These are phyloP conservation scores for Pleurotus tuoliensis DNA, from an alignment of 768 basidiomycete genomes.

Conservation along the genomic window DNA sequence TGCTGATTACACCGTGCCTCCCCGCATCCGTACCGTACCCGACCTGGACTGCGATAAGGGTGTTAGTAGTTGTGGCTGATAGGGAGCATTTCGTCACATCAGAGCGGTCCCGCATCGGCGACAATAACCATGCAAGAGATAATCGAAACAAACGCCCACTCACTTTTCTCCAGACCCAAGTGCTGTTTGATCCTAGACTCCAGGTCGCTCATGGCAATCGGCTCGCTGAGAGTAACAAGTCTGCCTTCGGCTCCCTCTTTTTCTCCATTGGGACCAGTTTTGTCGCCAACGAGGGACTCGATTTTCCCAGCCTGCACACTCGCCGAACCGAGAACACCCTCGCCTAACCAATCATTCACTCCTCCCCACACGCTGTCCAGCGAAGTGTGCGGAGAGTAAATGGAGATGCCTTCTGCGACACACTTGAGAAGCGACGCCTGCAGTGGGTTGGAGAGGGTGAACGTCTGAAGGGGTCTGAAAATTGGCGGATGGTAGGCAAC, in stretches of 20 bases:
- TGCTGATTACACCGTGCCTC: constrained; percentile 31
- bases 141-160: constrained; percentile 16
- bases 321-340: constrained; percentile 39
- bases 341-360: constrained; percentile 86
- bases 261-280: constrained; percentile 30
- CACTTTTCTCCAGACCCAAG: constrained; percentile 58
- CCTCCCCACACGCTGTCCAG: constrained; percentile 83
- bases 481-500: constrained; percentile 86
- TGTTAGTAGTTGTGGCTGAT: not conserved
- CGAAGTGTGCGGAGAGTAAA: constrained; percentile 87
- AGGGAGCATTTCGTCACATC: too few relatives aligned
- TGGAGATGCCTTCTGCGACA: constrained; percentile 76
- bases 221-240: constrained; percentile 56
- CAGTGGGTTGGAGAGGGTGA: constrained; percentile 76
- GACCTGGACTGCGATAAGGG: constrained; percentile 53
- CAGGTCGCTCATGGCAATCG: constrained; percentile 56
- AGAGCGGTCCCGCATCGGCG: not conserved
- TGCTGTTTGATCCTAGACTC: constrained; percentile 67
- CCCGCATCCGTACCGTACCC: constrained; percentile 42
- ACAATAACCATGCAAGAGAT: constrained; percentile 4
- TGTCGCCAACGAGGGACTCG: constrained; percentile 35
- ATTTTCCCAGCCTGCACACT: constrained; percentile 32
- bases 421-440: constrained; percentile 79
- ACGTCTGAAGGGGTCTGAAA: constrained; percentile 67
- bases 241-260: constrained; percentile 64